A percentile compares a stretch with the other conserved stretches of the same genome.
Evolutionary conservation across 148 eudicot genomes (phyloP).

Genomic region (Limonium bicolor): DNA sequence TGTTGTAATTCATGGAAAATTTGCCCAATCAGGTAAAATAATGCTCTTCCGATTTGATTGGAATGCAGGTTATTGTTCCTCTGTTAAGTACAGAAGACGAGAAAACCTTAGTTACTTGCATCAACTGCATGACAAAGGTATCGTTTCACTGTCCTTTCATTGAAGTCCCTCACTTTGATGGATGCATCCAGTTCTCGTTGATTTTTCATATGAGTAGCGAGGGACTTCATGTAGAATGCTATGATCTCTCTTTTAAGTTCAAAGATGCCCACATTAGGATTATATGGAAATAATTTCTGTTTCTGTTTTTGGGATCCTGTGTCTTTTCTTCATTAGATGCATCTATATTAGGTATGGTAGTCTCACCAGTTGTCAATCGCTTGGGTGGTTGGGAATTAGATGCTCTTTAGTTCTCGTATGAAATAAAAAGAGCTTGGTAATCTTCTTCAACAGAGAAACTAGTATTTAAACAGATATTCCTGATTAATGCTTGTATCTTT

Average conservation of each 20-base stretch:
- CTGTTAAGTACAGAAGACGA: conserved; percentile 74
- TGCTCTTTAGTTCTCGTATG: not conserved
- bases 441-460: too few relatives aligned
- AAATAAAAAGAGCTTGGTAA: not conserved
- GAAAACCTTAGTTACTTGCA: conserved; percentile 79
- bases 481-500: conserved; percentile 11
- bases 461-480: not conserved
- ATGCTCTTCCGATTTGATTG: conserved; percentile 5
- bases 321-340: not conserved
- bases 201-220: too few relatives aligned
- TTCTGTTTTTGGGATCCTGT: not conserved
- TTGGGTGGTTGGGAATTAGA: too few relatives aligned
- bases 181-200: too few relatives aligned
- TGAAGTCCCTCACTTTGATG: not conserved
- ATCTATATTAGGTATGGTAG: not conserved
- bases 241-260: not conserved
- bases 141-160: not conserved
- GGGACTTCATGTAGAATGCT: not conserved
- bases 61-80: conserved; percentile 76
- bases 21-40: not conserved
- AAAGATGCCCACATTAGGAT: not conserved
- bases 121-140: conserved; percentile 94
- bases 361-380: too few relatives aligned
- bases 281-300: not conserved
- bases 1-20: not conserved